Evolutionary conservation across 1,284 basidiomycete genomes (phyloP), one percentile per base, ranked within the genome.

Genomic region (Apiotrichum domesticum): DNA sequence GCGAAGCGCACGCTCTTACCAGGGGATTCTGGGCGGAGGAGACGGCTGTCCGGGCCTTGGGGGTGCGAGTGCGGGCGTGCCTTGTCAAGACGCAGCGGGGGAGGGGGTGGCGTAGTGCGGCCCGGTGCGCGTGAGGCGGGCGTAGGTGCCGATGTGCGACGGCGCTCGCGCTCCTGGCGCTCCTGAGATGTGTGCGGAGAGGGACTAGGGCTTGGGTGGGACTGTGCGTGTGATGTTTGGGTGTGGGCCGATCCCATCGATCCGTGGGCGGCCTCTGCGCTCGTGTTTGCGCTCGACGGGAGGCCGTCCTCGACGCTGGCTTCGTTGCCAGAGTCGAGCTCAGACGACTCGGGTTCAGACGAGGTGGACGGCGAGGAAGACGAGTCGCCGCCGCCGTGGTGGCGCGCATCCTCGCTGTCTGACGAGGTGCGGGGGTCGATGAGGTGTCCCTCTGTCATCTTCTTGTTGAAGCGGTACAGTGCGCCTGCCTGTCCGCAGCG

Each of bases 391-490:
- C 21, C 21, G 21, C 21, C 21, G 21, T 21, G 21, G 35, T 7
- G 14, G 8, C 4, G 6, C 14, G 14, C 29, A 40, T 51, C 50
- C 35, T 52, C 43, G 43, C 32, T 39, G 3, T 44, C 35, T 4
- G 47, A 15, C 46, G 35, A 21, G 32, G 15, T 13, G 35, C 21
- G 6, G 15, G 43, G 45, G 35, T 52, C 41, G 42, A 52, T 46
- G 9, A 52, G 45, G 43, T 37, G 34, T 4, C 45, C 51, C 32
- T 44, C 40, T 9, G 8, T 10, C 51, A 52, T 52, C 8, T 46
- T 44, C 43, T 52, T 39, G 51, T 46, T 35, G 42, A 52, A 51
- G 32, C 50, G 50, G 50, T 51, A 51, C n/a, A 43, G 32, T 8
- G 50, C 50, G 33, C 50, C 50, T 1, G 50, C 41, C 39, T 51